Base-by-base conservation (phyloP, 108 stramenopile genomes). In the Seminavis robusta region DNA sequence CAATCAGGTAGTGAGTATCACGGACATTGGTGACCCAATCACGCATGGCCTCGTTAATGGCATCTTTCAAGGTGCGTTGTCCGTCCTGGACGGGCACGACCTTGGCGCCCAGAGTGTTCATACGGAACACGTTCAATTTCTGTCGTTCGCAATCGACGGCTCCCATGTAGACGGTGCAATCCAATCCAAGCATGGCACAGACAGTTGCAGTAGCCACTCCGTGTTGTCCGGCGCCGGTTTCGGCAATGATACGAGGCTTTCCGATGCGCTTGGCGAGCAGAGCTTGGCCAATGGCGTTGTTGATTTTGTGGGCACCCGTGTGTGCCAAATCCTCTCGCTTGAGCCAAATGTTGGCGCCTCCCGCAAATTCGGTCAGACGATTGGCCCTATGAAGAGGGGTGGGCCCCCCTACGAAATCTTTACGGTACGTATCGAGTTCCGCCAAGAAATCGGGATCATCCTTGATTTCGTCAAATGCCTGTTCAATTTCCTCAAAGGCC, bases 261-360 rank as follows among this genome's bases (percentile, higher is more conserved):
- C 94, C 94, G 47, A 97, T 79, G 41, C 83, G 88, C 67, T 96
- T 96, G 52, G 94, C 97, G 34, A 97, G 63, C 2, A 97, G 72
- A 11, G 91, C 94, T 70, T 97, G 95, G 7, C 95, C 97, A 52
- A 97, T 85, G 45, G 95, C 95, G 76, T 96, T 95, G 80, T 97
- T 97, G 74, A 97, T 96, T 74, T 97, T 97, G 88, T 97, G 97
- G 10, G 97, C 95, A 24, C 97, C 95, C 7, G 97, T 97, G 64
- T 96, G 97, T n/a, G 94, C 92, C 56, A 97, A 73, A 65, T 97
- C 97, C 63, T 97, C 97, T 27, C 97, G 74, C 68, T 97, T 97
- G 50, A 97, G 63, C 91, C 92, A 97, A 63, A 97, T 97, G 39
- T 79, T 73, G n/a, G 92, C 94, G 13, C 94, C 94, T 32, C 96